Conservation (phyloP, 169 alveolate species). For the Nephromyces sp. region DNA sequence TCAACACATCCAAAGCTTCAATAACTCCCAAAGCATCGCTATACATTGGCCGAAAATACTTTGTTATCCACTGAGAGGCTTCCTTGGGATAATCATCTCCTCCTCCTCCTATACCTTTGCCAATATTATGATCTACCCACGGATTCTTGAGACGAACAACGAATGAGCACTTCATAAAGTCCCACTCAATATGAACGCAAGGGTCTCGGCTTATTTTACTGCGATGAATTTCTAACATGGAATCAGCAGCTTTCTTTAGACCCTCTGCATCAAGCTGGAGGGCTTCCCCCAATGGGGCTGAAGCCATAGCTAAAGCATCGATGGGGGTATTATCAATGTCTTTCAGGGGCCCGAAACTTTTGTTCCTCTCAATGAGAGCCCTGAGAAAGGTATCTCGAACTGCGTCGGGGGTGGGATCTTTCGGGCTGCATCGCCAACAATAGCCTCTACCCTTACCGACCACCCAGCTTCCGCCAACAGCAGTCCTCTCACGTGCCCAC, state of each 20-base stretch:
- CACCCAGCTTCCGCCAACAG: constrained; percentile 18
- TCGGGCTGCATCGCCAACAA: constrained; percentile 18
- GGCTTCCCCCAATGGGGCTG: not conserved
- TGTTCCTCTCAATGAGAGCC: not conserved
- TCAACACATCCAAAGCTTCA: not conserved
- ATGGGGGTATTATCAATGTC: not conserved
- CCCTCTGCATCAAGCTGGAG: not conserved
- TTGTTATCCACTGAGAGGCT: not conserved
- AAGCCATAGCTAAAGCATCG: not conserved
- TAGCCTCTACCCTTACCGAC: constrained; percentile 22
- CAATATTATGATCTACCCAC: too few species aligned
- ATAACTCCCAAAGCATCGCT: not conserved
- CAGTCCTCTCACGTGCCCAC: constrained; percentile 32
- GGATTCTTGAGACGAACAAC: not conserved
- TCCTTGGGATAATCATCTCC: too few species aligned
- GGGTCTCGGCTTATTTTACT: not conserved
- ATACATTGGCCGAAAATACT: not conserved
- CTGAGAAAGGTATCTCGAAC: not conserved
- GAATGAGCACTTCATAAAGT: not conserved
- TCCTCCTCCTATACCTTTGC: too few species aligned
- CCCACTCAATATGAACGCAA: not conserved
- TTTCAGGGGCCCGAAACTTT: not conserved
- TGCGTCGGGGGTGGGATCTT: not conserved
- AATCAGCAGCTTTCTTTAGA: not conserved
- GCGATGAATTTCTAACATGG: not conserved